phyloP scores from a whole-genome alignment of 148 eudicot genomes.

The Nepenthes mirabilis region DNA sequence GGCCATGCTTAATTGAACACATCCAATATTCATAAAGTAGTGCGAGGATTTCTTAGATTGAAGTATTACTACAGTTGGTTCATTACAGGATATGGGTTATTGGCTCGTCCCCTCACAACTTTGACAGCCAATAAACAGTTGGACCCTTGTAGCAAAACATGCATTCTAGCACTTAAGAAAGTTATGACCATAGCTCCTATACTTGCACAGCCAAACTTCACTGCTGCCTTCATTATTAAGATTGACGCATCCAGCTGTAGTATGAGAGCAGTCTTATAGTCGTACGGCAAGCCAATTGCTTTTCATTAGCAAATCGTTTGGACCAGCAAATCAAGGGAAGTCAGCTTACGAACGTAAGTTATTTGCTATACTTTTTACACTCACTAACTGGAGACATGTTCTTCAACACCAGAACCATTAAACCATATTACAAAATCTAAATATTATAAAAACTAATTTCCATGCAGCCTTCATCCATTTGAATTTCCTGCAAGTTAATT shows the following conservation, averaged over 20 bases:
- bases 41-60: neutral
- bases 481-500: too few species aligned
- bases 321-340: neutral
- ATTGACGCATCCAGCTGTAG: constrained; percentile 3
- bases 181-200: neutral
- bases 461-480: too few species aligned
- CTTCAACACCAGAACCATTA: neutral
- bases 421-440: too few species aligned
- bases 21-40: neutral
- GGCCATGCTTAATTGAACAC: neutral
- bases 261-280: constrained; percentile 2
- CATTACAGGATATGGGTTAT: neutral
- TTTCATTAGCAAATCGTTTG: neutral
- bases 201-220: neutral
- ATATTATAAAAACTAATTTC: too few species aligned
- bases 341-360: constrained; percentile 7
- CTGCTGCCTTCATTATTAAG: neutral
- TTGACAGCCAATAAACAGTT: neutral
- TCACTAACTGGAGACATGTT: constrained; percentile 3
- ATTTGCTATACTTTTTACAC: neutral
- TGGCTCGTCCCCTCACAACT: neutral
- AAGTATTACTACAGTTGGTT: constrained; percentile 2
- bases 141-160: neutral
- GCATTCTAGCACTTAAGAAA: neutral
- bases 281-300: constrained; percentile 1